Conservation (phyloP, 768 basidiomycete genomes). For the Xanthoconium purpureum region DNA sequence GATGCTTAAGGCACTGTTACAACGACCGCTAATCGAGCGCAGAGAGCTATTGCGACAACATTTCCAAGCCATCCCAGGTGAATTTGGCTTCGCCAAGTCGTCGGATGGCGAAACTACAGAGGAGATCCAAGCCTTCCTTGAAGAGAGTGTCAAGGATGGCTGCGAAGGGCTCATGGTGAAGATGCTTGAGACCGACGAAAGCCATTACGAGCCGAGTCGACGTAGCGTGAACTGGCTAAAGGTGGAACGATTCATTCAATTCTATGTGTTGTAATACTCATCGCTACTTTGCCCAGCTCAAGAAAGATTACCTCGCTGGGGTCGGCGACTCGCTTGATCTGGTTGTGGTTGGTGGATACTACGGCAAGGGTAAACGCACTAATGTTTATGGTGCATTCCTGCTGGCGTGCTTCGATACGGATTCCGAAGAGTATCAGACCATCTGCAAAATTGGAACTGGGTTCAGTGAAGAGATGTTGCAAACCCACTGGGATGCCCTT, state of each 20-base stretch:
- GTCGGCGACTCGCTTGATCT: slow-evolving; percentile 97
- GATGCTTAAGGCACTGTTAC: slow-evolving; percentile 69
- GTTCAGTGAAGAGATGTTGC: slow-evolving; percentile 89
- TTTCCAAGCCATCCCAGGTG: slow-evolving; percentile 79
- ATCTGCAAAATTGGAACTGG: slow-evolving; percentile 99
- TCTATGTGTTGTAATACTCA: background rate
- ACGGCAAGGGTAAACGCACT: slow-evolving; percentile 97
- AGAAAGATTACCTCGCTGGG: slow-evolving; percentile 97
- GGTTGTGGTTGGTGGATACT: slow-evolving; percentile 96
- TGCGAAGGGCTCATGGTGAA: slow-evolving; percentile 99
- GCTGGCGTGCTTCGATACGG: slow-evolving; percentile 93
- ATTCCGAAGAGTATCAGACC: slow-evolving; percentile 92
- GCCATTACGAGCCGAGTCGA: slow-evolving; percentile 93
- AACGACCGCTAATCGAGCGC: slow-evolving; percentile 69
- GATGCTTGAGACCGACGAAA: slow-evolving; percentile 89
- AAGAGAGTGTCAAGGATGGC: slow-evolving; percentile 96
- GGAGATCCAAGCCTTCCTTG: slow-evolving; percentile 91
- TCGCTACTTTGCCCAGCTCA: slow-evolving; percentile 56
- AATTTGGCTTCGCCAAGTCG: slow-evolving; percentile 91
- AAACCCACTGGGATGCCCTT: slow-evolving; percentile 75
- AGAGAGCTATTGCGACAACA: slow-evolving; percentile 73
- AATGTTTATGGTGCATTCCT: slow-evolving; percentile 98
- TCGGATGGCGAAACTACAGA: slow-evolving; percentile 88
- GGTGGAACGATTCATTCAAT: slow-evolving; percentile 41
- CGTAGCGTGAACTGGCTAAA: slow-evolving; percentile 98